Conservation (phyloP, 139 green algal species). For the Micractinium conductrix region DNA sequence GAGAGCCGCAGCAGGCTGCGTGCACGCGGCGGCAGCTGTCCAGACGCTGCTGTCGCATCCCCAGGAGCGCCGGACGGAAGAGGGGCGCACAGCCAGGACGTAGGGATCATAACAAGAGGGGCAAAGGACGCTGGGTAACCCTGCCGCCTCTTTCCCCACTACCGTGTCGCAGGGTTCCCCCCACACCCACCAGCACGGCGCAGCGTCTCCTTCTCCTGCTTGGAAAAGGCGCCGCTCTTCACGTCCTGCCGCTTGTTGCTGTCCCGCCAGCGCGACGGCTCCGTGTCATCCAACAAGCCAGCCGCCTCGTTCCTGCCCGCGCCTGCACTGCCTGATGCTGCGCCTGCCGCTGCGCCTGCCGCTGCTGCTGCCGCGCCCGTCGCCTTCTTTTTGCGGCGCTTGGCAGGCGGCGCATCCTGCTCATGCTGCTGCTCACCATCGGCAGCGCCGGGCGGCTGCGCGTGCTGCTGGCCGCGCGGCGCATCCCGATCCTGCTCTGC, state of each 20-base stretch:
- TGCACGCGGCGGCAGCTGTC: too few relatives aligned
- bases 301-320: neutral
- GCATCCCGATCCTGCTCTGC: neutral
- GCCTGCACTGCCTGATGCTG: neutral
- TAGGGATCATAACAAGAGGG: too few relatives aligned
- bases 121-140: too few relatives aligned
- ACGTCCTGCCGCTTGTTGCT: slow-evolving; percentile 60
- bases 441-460: neutral
- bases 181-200: slow-evolving; percentile 34
- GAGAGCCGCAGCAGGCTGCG: neutral
- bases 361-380: neutral
- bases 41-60: too few relatives aligned
- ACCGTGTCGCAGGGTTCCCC: neutral
- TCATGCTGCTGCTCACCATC: neutral
- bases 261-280: slow-evolving; percentile 46
- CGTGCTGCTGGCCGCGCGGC: neutral
- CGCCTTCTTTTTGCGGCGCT: neutral
- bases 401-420: neutral
- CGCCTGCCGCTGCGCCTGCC: neutral
- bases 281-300: neutral
- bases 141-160: neutral
- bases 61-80: too few relatives aligned
- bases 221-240: slow-evolving; percentile 65
- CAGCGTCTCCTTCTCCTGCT: slow-evolving; percentile 58
- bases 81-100: too few relatives aligned